Evolutionary conservation across 129 eudicot genomes (phyloP).

Genomic region (Escallonia herrerae): DNA sequence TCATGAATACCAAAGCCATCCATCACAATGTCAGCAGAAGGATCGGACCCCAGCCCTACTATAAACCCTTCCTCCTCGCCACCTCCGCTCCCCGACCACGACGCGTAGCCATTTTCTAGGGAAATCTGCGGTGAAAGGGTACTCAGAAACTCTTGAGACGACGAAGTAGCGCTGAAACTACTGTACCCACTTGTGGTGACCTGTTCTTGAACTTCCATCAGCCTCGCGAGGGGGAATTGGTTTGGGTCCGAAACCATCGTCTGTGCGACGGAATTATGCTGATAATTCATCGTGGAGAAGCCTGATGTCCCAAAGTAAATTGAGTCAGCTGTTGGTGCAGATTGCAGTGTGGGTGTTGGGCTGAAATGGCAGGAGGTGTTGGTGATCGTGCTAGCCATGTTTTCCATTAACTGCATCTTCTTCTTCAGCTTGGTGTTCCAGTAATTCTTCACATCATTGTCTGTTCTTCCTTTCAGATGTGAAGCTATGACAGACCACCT

Average conservation of each 20-base stretch:
- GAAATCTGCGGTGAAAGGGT: neutral
- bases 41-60: neutral
- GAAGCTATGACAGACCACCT: slow-evolving; percentile 87
- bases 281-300: slow-evolving; percentile 1
- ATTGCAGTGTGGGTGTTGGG: neutral
- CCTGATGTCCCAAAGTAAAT: slow-evolving; percentile 3
- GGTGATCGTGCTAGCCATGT: neutral
- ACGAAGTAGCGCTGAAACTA: neutral
- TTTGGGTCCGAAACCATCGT: neutral
- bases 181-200: neutral
- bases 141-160: neutral
- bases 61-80: neutral
- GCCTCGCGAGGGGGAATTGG: slow-evolving; percentile 5
- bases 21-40: neutral
- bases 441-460: slow-evolving; percentile 71
- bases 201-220: slow-evolving; percentile 5
- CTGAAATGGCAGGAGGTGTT: neutral
- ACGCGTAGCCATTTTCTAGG: neutral
- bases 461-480: slow-evolving; percentile 67
- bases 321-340: slow-evolving; percentile 18
- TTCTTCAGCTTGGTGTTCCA: slow-evolving; percentile 84
- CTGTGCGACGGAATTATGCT: slow-evolving; percentile 1
- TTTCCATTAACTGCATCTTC: slow-evolving; percentile 24
- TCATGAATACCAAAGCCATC: slow-evolving; percentile 12
- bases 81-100: slow-evolving; percentile 8